A percentile compares a stretch with the other conserved stretches of the same genome.
phyloP scores from a whole-genome alignment of 305 asterid genomes.

The Fraxinus nigra region DNA sequence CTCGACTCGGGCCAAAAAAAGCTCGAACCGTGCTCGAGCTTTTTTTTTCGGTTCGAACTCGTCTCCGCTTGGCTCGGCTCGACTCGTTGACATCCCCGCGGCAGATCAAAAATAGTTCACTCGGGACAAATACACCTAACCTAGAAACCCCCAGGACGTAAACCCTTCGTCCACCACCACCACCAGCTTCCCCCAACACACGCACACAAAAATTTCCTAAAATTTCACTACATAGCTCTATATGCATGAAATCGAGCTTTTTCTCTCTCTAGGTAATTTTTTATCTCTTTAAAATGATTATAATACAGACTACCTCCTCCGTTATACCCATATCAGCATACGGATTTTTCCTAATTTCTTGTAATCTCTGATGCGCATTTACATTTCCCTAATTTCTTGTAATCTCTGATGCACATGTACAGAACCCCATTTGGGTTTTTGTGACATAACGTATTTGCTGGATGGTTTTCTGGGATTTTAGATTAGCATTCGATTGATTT shows the following conservation, averaged over 20 bases:
- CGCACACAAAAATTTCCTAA: not conserved
- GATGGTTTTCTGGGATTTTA: conserved; percentile 13
- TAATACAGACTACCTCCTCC: not conserved
- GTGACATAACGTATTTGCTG: not conserved
- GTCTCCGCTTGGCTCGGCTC: no score
- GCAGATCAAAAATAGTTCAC: conserved; percentile 12
- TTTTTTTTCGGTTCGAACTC: no score
- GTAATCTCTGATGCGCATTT: not conserved
- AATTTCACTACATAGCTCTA: not conserved
- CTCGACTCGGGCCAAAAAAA: no score
- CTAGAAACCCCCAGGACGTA: conserved; percentile 29
- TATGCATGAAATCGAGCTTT: not conserved
- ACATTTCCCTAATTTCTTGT: not conserved
- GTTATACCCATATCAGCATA: not conserved
- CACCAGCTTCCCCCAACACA: not conserved
- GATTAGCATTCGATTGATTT: conserved; percentile 15
- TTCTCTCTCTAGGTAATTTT: not conserved
- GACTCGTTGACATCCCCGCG: no score
- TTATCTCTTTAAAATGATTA: not conserved
- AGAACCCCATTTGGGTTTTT: conserved; percentile 7
- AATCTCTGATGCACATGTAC: not conserved
- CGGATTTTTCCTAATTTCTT: not conserved
- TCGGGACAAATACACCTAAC: conserved; percentile 19
- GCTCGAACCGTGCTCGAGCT: no score
- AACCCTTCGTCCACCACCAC: conserved; percentile 38